Percentiles rank a stretch among this genome's conserved stretches.
phyloP scores from a whole-genome alignment of 192 early-diverging fungal species.

The Entomortierella parvispora region DNA sequence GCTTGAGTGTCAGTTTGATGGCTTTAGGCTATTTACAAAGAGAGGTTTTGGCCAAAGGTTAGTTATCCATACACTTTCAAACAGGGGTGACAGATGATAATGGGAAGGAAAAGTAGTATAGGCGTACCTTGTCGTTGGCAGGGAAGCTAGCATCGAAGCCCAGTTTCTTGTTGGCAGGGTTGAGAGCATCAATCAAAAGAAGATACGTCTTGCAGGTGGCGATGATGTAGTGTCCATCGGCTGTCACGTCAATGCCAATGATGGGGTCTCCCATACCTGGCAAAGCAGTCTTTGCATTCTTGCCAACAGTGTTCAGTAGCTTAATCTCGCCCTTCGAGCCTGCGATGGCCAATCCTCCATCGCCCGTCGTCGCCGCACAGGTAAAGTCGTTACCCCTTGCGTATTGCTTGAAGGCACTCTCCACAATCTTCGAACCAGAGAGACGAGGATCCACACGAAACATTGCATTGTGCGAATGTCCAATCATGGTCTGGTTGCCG shows the following conservation, averaged over 20 bases:
- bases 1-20: slow-evolving; percentile 80
- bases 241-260: slow-evolving; percentile 89
- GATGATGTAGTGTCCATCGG: slow-evolving; percentile 84
- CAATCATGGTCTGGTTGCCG: slow-evolving; percentile 78
- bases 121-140: slow-evolving; percentile 66
- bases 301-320: slow-evolving; percentile 80
- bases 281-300: slow-evolving; percentile 86
- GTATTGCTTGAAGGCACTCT: slow-evolving; percentile 77
- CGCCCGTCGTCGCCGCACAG: slow-evolving; percentile 76
- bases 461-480: slow-evolving; percentile 83
- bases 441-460: slow-evolving; percentile 92
- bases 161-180: slow-evolving; percentile 56
- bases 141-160: slow-evolving; percentile 80
- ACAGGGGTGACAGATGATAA: no score
- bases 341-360: slow-evolving; percentile 85
- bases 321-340: slow-evolving; percentile 90
- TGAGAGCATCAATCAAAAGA: slow-evolving; percentile 79
- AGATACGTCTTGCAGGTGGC: slow-evolving; percentile 91
- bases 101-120: not conserved
- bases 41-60: no score
- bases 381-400: slow-evolving; percentile 76
- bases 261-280: slow-evolving; percentile 91
- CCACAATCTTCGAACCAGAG: slow-evolving; percentile 75
- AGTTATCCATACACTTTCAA: no score
- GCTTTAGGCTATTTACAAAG: slow-evolving; percentile 57